These are phyloP conservation scores for Pyrrhoderma noxium DNA, from an alignment of 1,284 basidiomycete genomes.

Conservation along the genomic window DNA sequence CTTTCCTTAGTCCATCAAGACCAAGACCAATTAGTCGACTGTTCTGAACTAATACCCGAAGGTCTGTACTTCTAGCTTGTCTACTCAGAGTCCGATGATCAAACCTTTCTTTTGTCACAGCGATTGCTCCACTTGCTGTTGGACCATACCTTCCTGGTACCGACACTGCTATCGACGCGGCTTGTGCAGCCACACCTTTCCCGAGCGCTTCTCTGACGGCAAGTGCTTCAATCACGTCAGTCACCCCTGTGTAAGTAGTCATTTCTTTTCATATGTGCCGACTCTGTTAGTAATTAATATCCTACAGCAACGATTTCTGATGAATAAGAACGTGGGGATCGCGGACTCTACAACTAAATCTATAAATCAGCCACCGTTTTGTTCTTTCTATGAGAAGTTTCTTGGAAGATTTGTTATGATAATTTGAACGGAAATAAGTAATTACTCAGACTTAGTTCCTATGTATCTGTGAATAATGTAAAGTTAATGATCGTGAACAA, in stretches of 20 bases:
- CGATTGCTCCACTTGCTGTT: not conserved
- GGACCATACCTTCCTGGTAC: slow-evolving; percentile 11
- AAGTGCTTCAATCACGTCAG: slow-evolving; percentile 11
- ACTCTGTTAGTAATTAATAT: too few species aligned
- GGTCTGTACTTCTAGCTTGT: not conserved
- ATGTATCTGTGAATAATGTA: too few species aligned
- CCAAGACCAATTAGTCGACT: slow-evolving; percentile 17
- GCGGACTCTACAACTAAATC: too few species aligned
- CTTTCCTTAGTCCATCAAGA: slow-evolving; percentile 16
- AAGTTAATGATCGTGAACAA: too few species aligned
- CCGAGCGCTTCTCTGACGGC: slow-evolving; percentile 11
- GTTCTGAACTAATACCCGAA: slow-evolving; percentile 20
- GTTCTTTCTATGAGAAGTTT: too few species aligned
- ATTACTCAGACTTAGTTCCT: too few species aligned
- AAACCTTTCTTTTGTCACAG: not conserved
- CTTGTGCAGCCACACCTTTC: slow-evolving; percentile 18
- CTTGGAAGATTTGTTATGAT: too few species aligned
- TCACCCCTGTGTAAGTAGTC: slow-evolving; percentile 14
- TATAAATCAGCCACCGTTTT: too few species aligned
- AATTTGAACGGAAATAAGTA: too few species aligned
- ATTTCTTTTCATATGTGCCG: not conserved
- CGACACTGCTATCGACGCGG: slow-evolving; percentile 10
- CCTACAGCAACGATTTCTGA: too few species aligned
- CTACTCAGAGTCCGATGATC: not conserved
- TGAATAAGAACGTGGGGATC: too few species aligned